phyloP scores from a whole-genome alignment of 805 yeast species.

The Yarrowia alimentaria region DNA sequence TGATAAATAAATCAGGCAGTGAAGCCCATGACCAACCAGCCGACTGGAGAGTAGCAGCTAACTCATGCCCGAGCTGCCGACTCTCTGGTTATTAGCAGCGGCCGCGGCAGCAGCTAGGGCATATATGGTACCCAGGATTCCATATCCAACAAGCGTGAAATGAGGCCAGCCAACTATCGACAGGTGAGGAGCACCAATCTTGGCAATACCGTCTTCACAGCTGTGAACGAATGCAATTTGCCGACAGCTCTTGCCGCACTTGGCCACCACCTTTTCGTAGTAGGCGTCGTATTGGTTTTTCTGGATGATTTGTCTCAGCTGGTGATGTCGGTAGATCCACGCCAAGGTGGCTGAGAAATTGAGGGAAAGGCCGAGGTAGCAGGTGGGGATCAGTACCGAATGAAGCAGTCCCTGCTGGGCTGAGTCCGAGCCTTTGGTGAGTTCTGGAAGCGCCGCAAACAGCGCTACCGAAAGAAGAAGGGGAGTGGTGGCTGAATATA shows the following conservation, averaged over 20 bases:
- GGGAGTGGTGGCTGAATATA: slow-evolving; percentile 5
- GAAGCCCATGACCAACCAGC: no score
- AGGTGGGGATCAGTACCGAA: not conserved
- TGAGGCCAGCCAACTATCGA: slow-evolving; percentile 1
- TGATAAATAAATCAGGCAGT: no score
- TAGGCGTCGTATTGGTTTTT: slow-evolving; percentile 4
- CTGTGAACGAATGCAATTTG: slow-evolving; percentile 16
- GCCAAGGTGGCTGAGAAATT: not conserved
- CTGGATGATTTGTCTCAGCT: slow-evolving; percentile 1
- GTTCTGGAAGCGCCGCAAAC: slow-evolving; percentile 16
- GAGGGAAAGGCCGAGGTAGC: slow-evolving; percentile 4
- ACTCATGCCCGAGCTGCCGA: no score
- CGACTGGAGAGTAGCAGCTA: no score
- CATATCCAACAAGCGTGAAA: not conserved
- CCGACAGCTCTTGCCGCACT: not conserved
- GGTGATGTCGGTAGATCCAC: slow-evolving; percentile 1
- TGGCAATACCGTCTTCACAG: slow-evolving; percentile 9
- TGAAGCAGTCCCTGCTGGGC: not conserved
- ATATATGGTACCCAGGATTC: not conserved
- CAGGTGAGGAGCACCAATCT: not conserved
- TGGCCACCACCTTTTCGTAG: not conserved
- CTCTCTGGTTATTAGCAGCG: no score
- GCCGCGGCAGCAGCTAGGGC: not conserved
- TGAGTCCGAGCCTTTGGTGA: not conserved
- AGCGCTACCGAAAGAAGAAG: not conserved